Conservation (phyloP, 1,284 basidiomycete species). For the Pisolithus thermaeus region DNA sequence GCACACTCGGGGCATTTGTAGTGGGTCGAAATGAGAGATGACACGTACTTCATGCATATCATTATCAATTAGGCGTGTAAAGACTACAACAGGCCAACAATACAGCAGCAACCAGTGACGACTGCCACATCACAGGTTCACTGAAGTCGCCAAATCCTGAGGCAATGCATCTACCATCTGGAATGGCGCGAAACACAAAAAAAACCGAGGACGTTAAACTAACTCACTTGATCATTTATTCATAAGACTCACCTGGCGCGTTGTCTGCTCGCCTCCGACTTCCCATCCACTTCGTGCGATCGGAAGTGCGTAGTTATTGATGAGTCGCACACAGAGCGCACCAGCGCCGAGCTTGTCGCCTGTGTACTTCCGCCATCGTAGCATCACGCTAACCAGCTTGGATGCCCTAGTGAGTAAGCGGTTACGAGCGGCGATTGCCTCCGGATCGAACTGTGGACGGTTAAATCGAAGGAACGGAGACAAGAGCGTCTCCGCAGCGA, state of each 20-base stretch:
- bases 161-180: constrained; percentile 45
- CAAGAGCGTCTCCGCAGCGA: constrained; percentile 41
- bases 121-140: constrained; percentile 10
- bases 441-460: constrained; percentile 66
- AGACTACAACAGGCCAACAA: constrained; percentile 8
- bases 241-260: constrained; percentile 47
- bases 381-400: constrained; percentile 70
- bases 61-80: not conserved
- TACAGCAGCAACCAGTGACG: not conserved
- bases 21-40: not conserved
- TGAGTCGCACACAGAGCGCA: constrained; percentile 51
- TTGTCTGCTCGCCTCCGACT: constrained; percentile 73
- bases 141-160: constrained; percentile 29
- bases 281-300: constrained; percentile 81
- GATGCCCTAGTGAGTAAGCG: constrained; percentile 64
- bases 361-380: constrained; percentile 72
- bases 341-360: constrained; percentile 58
- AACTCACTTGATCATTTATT: not conserved
- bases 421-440: constrained; percentile 64
- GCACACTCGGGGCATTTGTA: constrained; percentile 7
- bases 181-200: not conserved
- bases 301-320: constrained; percentile 59
- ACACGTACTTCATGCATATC: constrained; percentile 6
- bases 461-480: constrained; percentile 35
- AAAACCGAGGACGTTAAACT: constrained; percentile 3